Evolutionary conservation across 2,329 filamentous ascomycete species (phyloP).

Genomic region (Pleoardoris graminearum): DNA sequence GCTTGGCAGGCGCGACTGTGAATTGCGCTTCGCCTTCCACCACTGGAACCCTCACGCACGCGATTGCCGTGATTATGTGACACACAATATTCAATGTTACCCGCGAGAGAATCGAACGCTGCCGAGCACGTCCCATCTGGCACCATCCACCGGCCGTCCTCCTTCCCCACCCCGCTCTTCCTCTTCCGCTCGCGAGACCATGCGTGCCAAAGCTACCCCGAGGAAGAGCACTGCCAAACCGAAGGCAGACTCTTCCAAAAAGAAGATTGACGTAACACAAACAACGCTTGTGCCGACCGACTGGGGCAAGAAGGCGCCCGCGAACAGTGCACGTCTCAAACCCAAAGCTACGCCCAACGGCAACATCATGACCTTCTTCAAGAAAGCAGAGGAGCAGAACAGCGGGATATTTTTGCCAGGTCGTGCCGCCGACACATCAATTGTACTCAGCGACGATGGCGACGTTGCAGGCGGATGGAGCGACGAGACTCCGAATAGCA

Average conservation of each 20-base stretch:
- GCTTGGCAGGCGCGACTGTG: neutral
- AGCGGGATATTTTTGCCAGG: slow-evolving; percentile 44
- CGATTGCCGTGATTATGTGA: neutral
- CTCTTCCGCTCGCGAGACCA: slow-evolving; percentile 19
- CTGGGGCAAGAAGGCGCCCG: slow-evolving; percentile 38
- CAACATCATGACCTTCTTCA: slow-evolving; percentile 60
- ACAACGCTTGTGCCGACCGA: slow-evolving; percentile 39
- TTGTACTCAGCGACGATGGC: slow-evolving; percentile 24
- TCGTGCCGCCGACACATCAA: slow-evolving; percentile 23
- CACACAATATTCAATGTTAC: slow-evolving; percentile 53
- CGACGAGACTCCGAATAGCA: slow-evolving; percentile 27
- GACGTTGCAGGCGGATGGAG: slow-evolving; percentile 38
- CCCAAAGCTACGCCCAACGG: slow-evolving; percentile 51
- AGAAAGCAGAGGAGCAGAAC: slow-evolving; percentile 52
- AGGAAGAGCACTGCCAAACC: slow-evolving; percentile 24
- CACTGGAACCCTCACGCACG: neutral
- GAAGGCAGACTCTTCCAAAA: slow-evolving; percentile 18
- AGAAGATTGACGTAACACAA: slow-evolving; percentile 32
- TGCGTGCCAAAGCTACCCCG: slow-evolving; percentile 29
- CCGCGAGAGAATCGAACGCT: slow-evolving; percentile 52
- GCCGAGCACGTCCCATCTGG: slow-evolving; percentile 38
- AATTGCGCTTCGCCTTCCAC: neutral
- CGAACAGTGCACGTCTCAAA: slow-evolving; percentile 39
- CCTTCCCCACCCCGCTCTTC: slow-evolving; percentile 54
- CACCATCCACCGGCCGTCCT: slow-evolving; percentile 55